These are phyloP conservation scores for Aspergillus sp. DNA, from an alignment of 2,329 filamentous ascomycete species.

Conservation along the genomic window DNA sequence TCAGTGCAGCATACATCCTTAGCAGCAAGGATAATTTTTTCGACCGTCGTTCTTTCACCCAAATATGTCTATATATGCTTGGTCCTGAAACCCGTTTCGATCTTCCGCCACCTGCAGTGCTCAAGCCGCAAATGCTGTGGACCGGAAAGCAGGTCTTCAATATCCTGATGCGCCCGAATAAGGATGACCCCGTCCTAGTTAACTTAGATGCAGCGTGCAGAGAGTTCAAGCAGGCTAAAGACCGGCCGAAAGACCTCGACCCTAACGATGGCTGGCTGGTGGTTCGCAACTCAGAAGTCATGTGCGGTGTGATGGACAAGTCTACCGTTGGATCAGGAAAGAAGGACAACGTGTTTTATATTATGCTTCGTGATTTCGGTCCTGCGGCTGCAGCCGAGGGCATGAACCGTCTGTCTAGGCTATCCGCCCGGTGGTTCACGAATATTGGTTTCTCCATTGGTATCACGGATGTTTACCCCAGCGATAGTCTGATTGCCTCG, in stretches of 20 bases:
- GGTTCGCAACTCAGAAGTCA: conserved; percentile 93
- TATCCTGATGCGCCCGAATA: conserved; percentile 87
- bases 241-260: conserved; percentile 64
- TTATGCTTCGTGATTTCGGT: conserved; percentile 93
- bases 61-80: conserved; percentile 93
- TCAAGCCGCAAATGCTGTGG: conserved; percentile 87
- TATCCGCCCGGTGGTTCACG: conserved; percentile 85
- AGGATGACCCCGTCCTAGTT: conserved; percentile 77
- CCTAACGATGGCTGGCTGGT: conserved; percentile 89
- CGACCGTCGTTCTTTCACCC: conserved; percentile 83
- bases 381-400: conserved; percentile 84
- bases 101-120: conserved; percentile 80
- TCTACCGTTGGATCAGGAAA: conserved; percentile 95
- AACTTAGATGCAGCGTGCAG: conserved; percentile 94
- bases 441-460: conserved; percentile 96
- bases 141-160: conserved; percentile 98
- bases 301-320: conserved; percentile 98
- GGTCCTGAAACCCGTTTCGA: conserved; percentile 77
- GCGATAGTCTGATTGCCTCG: conserved; percentile 67
- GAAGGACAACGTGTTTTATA: conserved; percentile 97
- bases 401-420: conserved; percentile 91
- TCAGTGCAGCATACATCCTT: conserved; percentile 88
- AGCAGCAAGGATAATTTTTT: conserved; percentile 94
- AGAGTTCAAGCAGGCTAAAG: conserved; percentile 61
- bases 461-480: conserved; percentile 91